Evolutionary conservation across 495 filamentous ascomycete species (phyloP), one percentile per base, ranked within the genome.

Genomic region (Penicillium roqueforti): DNA sequence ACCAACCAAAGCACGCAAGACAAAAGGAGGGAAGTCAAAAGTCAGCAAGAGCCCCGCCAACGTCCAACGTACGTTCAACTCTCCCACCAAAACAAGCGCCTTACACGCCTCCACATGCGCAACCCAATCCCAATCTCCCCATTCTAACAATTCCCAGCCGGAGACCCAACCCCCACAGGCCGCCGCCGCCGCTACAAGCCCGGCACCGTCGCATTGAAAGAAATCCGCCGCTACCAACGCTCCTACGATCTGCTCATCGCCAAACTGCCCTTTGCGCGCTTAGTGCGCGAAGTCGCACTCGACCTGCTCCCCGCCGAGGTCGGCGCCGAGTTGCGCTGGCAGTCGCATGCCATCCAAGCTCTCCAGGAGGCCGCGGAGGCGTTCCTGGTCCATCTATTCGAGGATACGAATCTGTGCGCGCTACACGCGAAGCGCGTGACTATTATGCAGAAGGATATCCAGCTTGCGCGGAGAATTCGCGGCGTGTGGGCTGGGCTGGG

Each of bases 361-460:
- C 77, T 97, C 6, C 92, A 97, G 61, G 92, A 97, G 75, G 87
- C 92, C 3, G 80, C 89, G 2, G 92, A 97, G 64, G 92, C 92
- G 0, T 97, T 92, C 69, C 77, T 97, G 16, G 88, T 97, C 14
- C 90, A 95, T 71, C 70, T 97, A 0, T 97, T 97, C 70, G 91
- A 96, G 68, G 92, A 97, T 67, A 88, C 91, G 19, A 96, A 97
- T 72, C 80, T 97, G 25, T 93, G 92, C 72, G 92, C 92, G 16
- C 87, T 97, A 26, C 92, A 97, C 67, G 92, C 92, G 38, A 97
- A 96, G 75, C 79, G 92, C 26, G 92, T 97, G 6, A 97, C 92
- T 1, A 95, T 97, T 59, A 96, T 96, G 91, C 91, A 96, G 66
- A 95, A 93, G 69, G 91, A 96, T 70, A 92, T 96, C 40, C 91